These are phyloP conservation scores for Leccinum solheimii DNA, from an alignment of 1,284 basidiomycete species.

Conservation along the genomic window DNA sequence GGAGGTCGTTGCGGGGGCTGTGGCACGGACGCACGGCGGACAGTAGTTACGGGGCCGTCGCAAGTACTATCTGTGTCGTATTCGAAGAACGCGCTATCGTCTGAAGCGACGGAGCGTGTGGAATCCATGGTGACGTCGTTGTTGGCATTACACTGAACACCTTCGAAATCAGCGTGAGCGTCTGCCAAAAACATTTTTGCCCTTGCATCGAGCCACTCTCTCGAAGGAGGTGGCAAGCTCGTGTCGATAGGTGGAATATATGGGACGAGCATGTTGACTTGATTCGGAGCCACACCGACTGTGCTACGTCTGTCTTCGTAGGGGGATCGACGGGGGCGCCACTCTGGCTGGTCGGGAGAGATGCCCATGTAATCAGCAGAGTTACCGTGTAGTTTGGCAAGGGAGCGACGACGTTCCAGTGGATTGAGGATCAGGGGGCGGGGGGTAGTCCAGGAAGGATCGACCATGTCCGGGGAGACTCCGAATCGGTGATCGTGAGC, in stretches of 20 bases:
- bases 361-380: slow-evolving; percentile 30
- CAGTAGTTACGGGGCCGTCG: background rate
- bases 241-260: slow-evolving; percentile 27
- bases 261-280: slow-evolving; percentile 30
- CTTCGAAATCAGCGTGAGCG: slow-evolving; percentile 17
- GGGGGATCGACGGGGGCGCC: slow-evolving; percentile 27
- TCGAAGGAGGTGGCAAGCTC: slow-evolving; percentile 19
- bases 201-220: slow-evolving; percentile 23
- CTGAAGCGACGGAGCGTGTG: background rate
- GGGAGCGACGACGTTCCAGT: slow-evolving; percentile 18
- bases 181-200: slow-evolving; percentile 20
- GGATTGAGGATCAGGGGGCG: slow-evolving; percentile 11
- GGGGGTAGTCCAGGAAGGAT: slow-evolving; percentile 17
- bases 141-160: background rate
- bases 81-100: slow-evolving; percentile 15
- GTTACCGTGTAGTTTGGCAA: slow-evolving; percentile 13
- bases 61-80: slow-evolving; percentile 24
- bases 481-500: slow-evolving; percentile 26
- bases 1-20: slow-evolving; percentile 1
- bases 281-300: slow-evolving; percentile 24
- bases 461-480: slow-evolving; percentile 12
- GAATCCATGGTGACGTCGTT: background rate
- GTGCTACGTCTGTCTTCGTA: slow-evolving; percentile 28
- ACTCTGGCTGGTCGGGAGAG: slow-evolving; percentile 21
- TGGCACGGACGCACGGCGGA: background rate